These are phyloP conservation scores for Gillenia trifoliata DNA, from an alignment of 306 rosid genomes.

Conservation along the genomic window DNA sequence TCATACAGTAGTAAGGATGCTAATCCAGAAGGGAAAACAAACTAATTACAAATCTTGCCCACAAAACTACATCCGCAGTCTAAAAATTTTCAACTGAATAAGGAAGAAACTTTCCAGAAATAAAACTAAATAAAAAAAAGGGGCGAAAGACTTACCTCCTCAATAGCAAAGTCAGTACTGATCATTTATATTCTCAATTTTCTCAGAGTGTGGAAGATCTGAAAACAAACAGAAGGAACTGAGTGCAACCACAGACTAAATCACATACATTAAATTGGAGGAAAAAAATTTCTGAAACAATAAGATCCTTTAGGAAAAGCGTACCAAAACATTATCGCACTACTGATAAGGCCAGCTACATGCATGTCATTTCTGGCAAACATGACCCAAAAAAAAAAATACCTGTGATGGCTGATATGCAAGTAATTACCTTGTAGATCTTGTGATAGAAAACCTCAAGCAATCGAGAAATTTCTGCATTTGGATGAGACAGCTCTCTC, in stretches of 20 bases:
- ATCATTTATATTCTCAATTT: slow-evolving; percentile 74
- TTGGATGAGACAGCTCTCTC: slow-evolving; percentile 74
- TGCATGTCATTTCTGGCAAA: background rate
- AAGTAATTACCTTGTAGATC: slow-evolving; percentile 71
- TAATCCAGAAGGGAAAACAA: background rate
- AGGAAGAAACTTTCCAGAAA: background rate
- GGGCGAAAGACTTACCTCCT: slow-evolving; percentile 45
- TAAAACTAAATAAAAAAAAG: background rate
- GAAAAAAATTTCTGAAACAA: background rate
- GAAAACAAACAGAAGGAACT: slow-evolving; percentile 14
- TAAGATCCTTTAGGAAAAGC: background rate
- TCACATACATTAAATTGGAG: background rate
- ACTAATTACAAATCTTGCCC: background rate
- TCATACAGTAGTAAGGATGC: background rate
- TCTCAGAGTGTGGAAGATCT: slow-evolving; percentile 63
- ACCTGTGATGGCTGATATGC: background rate
- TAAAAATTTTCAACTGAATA: background rate
- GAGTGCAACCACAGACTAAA: background rate
- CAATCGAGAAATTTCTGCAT: slow-evolving; percentile 82
- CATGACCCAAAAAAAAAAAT: background rate
- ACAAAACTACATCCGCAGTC: background rate
- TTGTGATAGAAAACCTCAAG: slow-evolving; percentile 94
- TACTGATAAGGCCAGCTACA: no score
- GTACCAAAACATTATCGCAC: background rate
- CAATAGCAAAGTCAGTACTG: slow-evolving; percentile 77